Conservation (phyloP, 441 rosid species). For the Viola pubescens region DNA sequence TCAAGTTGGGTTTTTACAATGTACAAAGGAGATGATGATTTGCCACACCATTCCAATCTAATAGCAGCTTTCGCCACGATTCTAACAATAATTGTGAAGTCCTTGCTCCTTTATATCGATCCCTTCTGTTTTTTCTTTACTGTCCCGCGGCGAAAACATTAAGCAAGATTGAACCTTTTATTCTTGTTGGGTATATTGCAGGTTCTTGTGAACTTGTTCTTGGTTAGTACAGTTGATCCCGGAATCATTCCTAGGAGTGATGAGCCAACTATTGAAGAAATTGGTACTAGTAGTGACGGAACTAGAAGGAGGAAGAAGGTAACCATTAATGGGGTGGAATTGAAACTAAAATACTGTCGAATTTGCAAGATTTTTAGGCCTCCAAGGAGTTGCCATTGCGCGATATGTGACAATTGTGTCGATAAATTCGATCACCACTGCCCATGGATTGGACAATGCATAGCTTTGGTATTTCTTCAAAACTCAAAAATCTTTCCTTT, state of each 20-base stretch:
- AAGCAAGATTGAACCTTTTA: too few relatives aligned
- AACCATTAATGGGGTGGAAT: slow-evolving; percentile 27
- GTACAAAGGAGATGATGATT: slow-evolving; percentile 20
- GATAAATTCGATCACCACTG: slow-evolving; percentile 53
- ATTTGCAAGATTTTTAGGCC: slow-evolving; percentile 40
- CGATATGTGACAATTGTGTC: slow-evolving; percentile 43
- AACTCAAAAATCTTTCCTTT: too few relatives aligned
- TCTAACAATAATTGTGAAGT: slow-evolving; percentile 24
- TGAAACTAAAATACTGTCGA: slow-evolving; percentile 38
- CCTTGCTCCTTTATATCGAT: neutral
- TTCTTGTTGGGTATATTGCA: slow-evolving; percentile 7
- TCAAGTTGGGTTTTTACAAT: slow-evolving; percentile 35
- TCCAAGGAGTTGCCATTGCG: slow-evolving; percentile 48
- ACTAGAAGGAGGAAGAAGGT: slow-evolving; percentile 22
- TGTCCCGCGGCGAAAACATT: too few relatives aligned
- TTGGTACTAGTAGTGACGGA: slow-evolving; percentile 16
- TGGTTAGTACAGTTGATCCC: slow-evolving; percentile 34
- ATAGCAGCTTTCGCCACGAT: slow-evolving; percentile 13
- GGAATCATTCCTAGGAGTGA: slow-evolving; percentile 33
- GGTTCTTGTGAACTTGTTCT: slow-evolving; percentile 28
- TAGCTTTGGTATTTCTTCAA: slow-evolving; percentile 33
- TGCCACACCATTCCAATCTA: slow-evolving; percentile 18
- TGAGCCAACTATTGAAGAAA: slow-evolving; percentile 14
- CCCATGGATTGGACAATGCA: slow-evolving; percentile 57
- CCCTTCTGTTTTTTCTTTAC: neutral